Evolutionary conservation across 768 basidiomycete genomes (phyloP).

Genomic region (Podaxis rugospora): DNA sequence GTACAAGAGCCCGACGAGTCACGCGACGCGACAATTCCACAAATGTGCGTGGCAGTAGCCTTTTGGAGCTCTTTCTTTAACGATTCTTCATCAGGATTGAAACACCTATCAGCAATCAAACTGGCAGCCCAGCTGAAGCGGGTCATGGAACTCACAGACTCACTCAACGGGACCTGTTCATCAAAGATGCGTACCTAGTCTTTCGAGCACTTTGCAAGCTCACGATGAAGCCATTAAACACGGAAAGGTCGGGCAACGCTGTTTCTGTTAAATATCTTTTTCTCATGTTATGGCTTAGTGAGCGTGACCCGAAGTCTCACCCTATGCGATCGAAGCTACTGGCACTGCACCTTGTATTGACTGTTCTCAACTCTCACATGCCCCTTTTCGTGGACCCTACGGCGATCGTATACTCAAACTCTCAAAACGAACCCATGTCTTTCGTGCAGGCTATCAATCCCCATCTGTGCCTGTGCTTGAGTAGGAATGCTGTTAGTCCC

Average conservation of each 20-base stretch:
- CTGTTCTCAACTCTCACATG: conserved; percentile 90
- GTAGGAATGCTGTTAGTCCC: conserved; percentile 92
- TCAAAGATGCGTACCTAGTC: conserved; percentile 97
- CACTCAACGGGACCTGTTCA: conserved; percentile 81
- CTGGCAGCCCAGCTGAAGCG: conserved; percentile 27
- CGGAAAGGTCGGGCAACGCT: conserved; percentile 67
- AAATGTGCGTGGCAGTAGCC: background rate
- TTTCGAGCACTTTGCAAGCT: conserved; percentile 96
- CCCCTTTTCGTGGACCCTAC: conserved; percentile 81
- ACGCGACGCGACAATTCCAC: background rate
- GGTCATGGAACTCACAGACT: conserved; percentile 39
- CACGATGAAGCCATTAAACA: conserved; percentile 94
- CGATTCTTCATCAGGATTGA: background rate
- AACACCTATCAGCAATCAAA: background rate
- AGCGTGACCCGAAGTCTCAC: conserved; percentile 93
- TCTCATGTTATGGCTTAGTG: conserved; percentile 43
- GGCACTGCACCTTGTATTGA: conserved; percentile 90
- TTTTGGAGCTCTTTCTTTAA: background rate
- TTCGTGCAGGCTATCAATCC: conserved; percentile 95
- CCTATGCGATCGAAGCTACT: conserved; percentile 96
- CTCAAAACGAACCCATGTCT: conserved; percentile 79
- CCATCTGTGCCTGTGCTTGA: conserved; percentile 89
- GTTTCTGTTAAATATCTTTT: background rate
- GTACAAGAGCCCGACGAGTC: background rate
- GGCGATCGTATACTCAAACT: conserved; percentile 89